Conservation (phyloP, 768 basidiomycete species). For the Boletus huronensis region DNA sequence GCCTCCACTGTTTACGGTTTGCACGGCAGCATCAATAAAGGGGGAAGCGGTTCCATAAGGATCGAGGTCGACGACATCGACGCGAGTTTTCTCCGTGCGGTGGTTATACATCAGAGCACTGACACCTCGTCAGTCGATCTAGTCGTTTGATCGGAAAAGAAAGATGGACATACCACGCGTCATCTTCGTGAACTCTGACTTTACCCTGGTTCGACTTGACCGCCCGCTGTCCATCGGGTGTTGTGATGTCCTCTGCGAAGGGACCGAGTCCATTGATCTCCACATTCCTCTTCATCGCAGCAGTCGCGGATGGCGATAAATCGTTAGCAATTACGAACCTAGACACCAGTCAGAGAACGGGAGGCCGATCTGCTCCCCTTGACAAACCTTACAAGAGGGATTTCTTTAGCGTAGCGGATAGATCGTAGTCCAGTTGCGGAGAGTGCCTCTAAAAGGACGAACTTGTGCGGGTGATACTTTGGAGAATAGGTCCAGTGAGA, state of each 20-base stretch:
- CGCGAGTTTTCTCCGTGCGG: constrained; percentile 64
- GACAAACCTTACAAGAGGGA: constrained; percentile 80
- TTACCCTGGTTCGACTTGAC: constrained; percentile 38
- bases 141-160: not conserved
- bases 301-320: constrained; percentile 74
- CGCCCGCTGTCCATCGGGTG: constrained; percentile 8
- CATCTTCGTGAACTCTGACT: constrained; percentile 85
- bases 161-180: constrained; percentile 70
- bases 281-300: constrained; percentile 84
- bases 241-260: constrained; percentile 21
- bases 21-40: constrained; percentile 93
- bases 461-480: constrained; percentile 58
- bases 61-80: constrained; percentile 96
- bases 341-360: constrained; percentile 36
- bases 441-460: constrained; percentile 86
- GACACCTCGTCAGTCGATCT: not conserved
- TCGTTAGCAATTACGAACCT: constrained; percentile 97
- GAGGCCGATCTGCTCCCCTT: not conserved
- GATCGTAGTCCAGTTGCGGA: constrained; percentile 95
- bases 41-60: constrained; percentile 97
- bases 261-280: constrained; percentile 70
- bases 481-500: not conserved
- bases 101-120: constrained; percentile 92
- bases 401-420: constrained; percentile 97
- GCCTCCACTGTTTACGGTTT: constrained; percentile 87